Evolutionary conservation across 2,329 filamentous ascomycete genomes (phyloP).

Genomic region (Didymella arachidicola): DNA sequence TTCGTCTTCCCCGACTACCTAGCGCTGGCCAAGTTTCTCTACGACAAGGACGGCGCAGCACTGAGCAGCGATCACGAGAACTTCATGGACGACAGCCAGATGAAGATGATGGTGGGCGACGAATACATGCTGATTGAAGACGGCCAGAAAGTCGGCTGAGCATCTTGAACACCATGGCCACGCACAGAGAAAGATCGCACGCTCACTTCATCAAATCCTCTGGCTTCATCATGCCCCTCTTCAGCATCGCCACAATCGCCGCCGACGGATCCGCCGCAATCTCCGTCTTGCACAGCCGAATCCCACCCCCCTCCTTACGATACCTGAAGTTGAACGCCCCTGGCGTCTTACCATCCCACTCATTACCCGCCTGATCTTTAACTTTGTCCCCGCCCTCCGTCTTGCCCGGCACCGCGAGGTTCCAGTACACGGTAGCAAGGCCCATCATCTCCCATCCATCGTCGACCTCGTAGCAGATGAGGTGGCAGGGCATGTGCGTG

Average conservation of each 20-base stretch:
- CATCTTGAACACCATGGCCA: background rate
- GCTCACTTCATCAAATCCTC: slow-evolving; percentile 25
- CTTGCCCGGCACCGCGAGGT: slow-evolving; percentile 16
- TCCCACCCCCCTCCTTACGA: slow-evolving; percentile 7
- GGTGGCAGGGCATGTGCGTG: slow-evolving; percentile 12
- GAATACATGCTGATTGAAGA: slow-evolving; percentile 53
- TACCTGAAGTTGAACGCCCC: slow-evolving; percentile 22
- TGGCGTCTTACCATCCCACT: slow-evolving; percentile 23
- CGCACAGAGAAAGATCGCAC: background rate
- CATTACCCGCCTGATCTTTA: slow-evolving; percentile 14
- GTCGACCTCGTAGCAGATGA: slow-evolving; percentile 20
- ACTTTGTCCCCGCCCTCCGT: slow-evolving; percentile 12
- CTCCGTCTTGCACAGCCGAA: slow-evolving; percentile 13
- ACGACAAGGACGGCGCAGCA: slow-evolving; percentile 55
- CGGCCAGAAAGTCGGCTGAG: slow-evolving; percentile 40
- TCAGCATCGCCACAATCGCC: slow-evolving; percentile 23
- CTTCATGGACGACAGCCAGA: slow-evolving; percentile 52
- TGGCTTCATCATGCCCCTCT: slow-evolving; percentile 26
- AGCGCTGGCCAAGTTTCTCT: slow-evolving; percentile 57
- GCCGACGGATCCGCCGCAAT: slow-evolving; percentile 21
- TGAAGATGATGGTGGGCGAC: slow-evolving; percentile 58
- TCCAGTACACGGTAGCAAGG: slow-evolving; percentile 20
- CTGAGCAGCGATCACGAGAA: slow-evolving; percentile 48
- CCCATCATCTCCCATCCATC: slow-evolving; percentile 25
- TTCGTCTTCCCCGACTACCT: slow-evolving; percentile 58